Base-by-base conservation (phyloP, 192 early-diverging fungal species). In the Helicostylum pulchrum region DNA sequence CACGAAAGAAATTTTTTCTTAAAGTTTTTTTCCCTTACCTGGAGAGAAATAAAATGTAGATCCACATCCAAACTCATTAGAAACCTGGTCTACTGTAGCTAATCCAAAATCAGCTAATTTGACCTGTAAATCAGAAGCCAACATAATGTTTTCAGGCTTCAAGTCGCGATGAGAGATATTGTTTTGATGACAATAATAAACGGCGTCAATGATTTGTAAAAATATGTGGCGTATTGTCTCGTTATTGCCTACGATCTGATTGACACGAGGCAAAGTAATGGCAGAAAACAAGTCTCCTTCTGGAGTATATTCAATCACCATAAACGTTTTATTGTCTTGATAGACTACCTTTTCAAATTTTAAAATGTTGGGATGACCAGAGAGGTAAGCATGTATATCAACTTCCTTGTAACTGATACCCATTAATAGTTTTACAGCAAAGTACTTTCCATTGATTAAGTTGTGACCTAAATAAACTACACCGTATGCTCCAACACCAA, bases 221-320 rank as follows among this genome's bases (percentile, higher is more conserved):
- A 98, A 84, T 45, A 95, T 87, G 39, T 83, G 78, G 19, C 90
- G 87, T 54, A 94, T 85, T 34, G 93, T 90, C 39, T 76, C 57
- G 69, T 93, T 92, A 46, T 87, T 83, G 64, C 84, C 85, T 26
- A 83, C 61, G 19, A 91, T 88, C n/a, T 78, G 85, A 48, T 89
- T 88, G 73, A 83, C 55, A 39, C 89, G 86, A 14, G 86, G 81
- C 34, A 82, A 81, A 8, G 96, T 94, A 61, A 99, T 97, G 44
- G 89, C 88, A 59, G 93, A 93, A 76, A 97, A 99, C 26, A 99
- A 79, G 81, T 99, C 97, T 49, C 97, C 97, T 54, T 92, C 97
- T 11, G 81, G 76, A 5, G 90, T 91, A 65, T 84, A 87, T 76
- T 92, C 90, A 59, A 92, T 78, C 26, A 90, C 80, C 53, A 90